Percentiles rank a stretch among this genome's conserved stretches.
These are phyloP conservation scores for Alternaria postmessia DNA, from an alignment of 2,329 filamentous ascomycete species.

Conservation along the genomic window DNA sequence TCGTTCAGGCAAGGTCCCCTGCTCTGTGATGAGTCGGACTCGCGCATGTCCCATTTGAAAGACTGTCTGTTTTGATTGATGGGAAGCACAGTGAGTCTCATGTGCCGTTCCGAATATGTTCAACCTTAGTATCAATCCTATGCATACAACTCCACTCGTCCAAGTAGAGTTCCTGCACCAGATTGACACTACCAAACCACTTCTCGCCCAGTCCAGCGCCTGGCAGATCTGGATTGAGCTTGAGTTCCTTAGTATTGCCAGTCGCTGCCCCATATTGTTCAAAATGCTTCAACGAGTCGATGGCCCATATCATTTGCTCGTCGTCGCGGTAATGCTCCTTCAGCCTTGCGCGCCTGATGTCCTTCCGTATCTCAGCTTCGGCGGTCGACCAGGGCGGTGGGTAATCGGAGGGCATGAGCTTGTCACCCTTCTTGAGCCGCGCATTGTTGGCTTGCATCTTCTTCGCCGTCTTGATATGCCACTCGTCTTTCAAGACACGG, in stretches of 20 bases:
- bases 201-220: constrained; percentile 42
- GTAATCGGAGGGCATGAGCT: constrained; percentile 20
- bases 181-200: constrained; percentile 39
- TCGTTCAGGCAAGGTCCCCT: neutral
- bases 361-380: constrained; percentile 30
- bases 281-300: constrained; percentile 35
- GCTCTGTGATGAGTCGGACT: neutral
- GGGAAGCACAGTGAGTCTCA: neutral
- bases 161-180: constrained; percentile 42
- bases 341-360: constrained; percentile 34
- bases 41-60: neutral
- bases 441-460: constrained; percentile 20
- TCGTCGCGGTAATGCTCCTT: constrained; percentile 33
- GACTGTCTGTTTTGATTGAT: neutral
- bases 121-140: constrained; percentile 38
- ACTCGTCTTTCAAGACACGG: constrained; percentile 14
- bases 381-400: constrained; percentile 21
- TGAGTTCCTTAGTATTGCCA: constrained; percentile 19
- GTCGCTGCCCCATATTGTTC: constrained; percentile 26
- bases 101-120: constrained; percentile 21
- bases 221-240: constrained; percentile 35
- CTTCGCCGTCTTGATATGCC: constrained; percentile 15
- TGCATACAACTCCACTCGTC: constrained; percentile 48
- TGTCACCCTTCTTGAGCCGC: constrained; percentile 23
- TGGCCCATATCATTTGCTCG: constrained; percentile 43